phyloP scores from a whole-genome alignment of 306 rosid species.

The Sesbania bispinosa region DNA sequence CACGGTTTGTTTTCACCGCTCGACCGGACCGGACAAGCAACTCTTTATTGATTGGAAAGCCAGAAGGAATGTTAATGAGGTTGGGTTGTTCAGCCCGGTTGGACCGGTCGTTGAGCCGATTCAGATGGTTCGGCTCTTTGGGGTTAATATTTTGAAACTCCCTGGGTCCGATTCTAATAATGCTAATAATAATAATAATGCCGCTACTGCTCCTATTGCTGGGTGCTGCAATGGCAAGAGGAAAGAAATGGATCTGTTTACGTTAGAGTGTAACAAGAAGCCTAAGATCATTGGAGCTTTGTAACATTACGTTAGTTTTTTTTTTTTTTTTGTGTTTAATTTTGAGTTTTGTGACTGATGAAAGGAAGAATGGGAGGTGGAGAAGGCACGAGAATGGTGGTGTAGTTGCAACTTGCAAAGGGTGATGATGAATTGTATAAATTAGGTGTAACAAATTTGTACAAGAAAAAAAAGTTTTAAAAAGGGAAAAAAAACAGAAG shows the following conservation, averaged over 20 bases:
- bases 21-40: conserved; percentile 72
- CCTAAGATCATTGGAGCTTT: conserved; percentile 86
- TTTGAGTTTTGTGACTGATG: conserved; percentile 38
- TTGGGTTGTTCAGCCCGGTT: conserved; percentile 21
- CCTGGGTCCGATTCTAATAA: conserved; percentile 33
- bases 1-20: conserved; percentile 66
- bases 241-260: conserved; percentile 62
- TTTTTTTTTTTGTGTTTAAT: not conserved
- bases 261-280: conserved; percentile 69
- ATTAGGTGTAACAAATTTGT: no score
- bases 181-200: not conserved
- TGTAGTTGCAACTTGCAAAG: conserved; percentile 50
- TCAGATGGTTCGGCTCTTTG: conserved; percentile 78
- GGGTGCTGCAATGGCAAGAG: conserved; percentile 67
- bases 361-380: not conserved
- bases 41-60: conserved; percentile 75
- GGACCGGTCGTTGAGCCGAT: conserved; percentile 58
- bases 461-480: conserved; percentile 16
- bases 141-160: conserved; percentile 78
- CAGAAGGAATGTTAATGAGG: conserved; percentile 10
- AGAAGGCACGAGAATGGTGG: not conserved
- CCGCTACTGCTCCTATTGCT: not conserved
- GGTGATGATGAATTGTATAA: conserved; percentile 51
- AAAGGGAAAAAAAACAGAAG: not conserved
- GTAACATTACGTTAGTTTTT: conserved; percentile 36